Evolutionary conservation across 768 basidiomycete genomes (phyloP).

Genomic region (Coprinopsis strossmayeri): DNA sequence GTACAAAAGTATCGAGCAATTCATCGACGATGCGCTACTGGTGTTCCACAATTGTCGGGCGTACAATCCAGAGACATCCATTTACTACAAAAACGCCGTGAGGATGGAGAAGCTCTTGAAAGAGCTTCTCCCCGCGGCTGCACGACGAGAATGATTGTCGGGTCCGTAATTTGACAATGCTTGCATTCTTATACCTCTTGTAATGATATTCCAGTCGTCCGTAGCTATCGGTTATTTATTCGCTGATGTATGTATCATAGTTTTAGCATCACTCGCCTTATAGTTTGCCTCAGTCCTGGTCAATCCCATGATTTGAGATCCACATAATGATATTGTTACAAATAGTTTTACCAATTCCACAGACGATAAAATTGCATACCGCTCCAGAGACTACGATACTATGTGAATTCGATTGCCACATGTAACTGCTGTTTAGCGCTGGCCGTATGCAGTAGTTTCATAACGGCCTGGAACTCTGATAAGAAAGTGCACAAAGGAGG

Average conservation of each 20-base stretch:
- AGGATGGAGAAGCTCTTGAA: slow-evolving; percentile 77
- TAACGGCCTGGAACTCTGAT: slow-evolving; percentile 26
- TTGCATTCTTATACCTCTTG: neutral
- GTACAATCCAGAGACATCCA: slow-evolving; percentile 78
- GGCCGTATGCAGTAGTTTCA: slow-evolving; percentile 44
- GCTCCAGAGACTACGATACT: too few relatives aligned
- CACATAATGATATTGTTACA: neutral
- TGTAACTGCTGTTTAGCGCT: too few relatives aligned
- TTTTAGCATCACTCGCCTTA: neutral
- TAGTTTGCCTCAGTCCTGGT: neutral
- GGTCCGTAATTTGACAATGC: neutral
- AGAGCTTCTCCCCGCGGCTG: slow-evolving; percentile 34
- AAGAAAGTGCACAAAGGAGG: slow-evolving; percentile 1
- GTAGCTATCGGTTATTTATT: slow-evolving; percentile 1
- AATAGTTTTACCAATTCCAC: too few relatives aligned
- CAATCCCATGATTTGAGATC: too few relatives aligned
- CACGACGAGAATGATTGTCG: slow-evolving; percentile 19
- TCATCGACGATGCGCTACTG: slow-evolving; percentile 73
- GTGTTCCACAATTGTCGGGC: slow-evolving; percentile 85
- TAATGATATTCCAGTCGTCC: neutral
- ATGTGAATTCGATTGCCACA: too few relatives aligned
- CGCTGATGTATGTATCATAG: neutral
- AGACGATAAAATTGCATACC: too few relatives aligned
- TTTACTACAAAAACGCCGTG: slow-evolving; percentile 81
- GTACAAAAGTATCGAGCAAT: slow-evolving; percentile 68